Conservation (phyloP, 179 eudicot species). For the Beta lomatogona region DNA sequence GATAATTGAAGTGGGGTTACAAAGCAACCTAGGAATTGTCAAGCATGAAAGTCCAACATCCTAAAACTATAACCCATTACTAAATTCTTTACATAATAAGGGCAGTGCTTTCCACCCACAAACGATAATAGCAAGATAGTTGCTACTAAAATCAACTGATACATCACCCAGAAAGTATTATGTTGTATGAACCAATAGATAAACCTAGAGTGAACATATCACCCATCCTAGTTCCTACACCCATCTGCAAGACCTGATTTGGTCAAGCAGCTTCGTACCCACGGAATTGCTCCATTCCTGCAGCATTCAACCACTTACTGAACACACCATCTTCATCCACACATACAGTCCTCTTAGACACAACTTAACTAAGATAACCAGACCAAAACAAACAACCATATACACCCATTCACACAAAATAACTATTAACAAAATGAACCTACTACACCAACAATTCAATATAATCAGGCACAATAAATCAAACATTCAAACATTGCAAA, state of each 20-base stretch:
- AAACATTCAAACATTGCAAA: background rate
- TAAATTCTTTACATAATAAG: background rate
- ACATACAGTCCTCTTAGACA: background rate
- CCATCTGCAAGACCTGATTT: background rate
- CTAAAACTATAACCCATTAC: background rate
- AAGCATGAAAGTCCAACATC: background rate
- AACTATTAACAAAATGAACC: background rate
- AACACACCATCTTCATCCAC: background rate
- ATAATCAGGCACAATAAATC: background rate
- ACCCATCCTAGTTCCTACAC: background rate
- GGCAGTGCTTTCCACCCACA: background rate
- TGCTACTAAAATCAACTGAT: background rate
- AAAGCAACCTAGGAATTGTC: background rate
- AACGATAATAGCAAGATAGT: background rate
- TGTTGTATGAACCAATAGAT: background rate
- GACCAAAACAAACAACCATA: background rate
- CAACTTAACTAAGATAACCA: background rate
- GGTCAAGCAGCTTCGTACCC: background rate
- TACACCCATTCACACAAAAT: slow-evolving; percentile 1
- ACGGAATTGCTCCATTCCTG: background rate
- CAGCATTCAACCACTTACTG: background rate
- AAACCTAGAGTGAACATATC: background rate
- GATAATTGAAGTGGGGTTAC: background rate
- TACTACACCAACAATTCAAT: background rate
- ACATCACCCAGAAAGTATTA: background rate